Base-by-base conservation (phyloP, 805 yeast genomes). In the Saccharomycodes ludwigii region DNA sequence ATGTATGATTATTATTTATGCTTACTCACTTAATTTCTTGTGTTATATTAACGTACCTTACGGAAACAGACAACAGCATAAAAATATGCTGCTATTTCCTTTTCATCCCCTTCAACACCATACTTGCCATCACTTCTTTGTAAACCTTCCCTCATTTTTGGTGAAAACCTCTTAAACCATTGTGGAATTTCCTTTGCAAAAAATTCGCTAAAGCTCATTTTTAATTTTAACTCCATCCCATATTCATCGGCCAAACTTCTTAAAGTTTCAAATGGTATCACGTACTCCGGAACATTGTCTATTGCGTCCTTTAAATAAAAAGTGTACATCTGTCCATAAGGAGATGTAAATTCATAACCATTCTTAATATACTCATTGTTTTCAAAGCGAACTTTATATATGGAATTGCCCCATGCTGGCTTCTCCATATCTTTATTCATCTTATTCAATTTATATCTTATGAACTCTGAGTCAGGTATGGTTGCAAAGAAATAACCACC, bases 401-500 rank as follows among this genome's bases (percentile, higher is more conserved):
- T 67, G 1, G 75, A 68, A 50, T 91, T 91, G 0, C 97, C 97
- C 76, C 91, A 91, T 25, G 68, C 65, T 2, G 58, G 58, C 24
- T 65, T 66, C 33, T 67, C 69, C 1, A 75, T 77, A 12, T 54
- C 58, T 15, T 58, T 45, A 21, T 74, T 58, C 32, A 70, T 66
- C 32, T 65, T 64, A 31, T 50, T 52, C 7, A 85, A 59, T 43
- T 79, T 76, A 46, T 72, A 71, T 37, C 72, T 68, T 30, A 86
- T 81, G 42, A 76, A 78, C 51, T 85, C 95, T 1, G 93, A 74
- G 32, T 85, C 82, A 2, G 98, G 97, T 21, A 88, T 83, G 0
- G 99, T 91, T 2, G 97, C 98, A 35, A 91, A 70, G 43, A 93
- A 88, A 34, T 66, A 63, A 0, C 98, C 98, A 2, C 95, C 97